Evolutionary conservation across 192 early-diverging fungal species (phyloP).

Genomic region (Entrophospora sp.): DNA sequence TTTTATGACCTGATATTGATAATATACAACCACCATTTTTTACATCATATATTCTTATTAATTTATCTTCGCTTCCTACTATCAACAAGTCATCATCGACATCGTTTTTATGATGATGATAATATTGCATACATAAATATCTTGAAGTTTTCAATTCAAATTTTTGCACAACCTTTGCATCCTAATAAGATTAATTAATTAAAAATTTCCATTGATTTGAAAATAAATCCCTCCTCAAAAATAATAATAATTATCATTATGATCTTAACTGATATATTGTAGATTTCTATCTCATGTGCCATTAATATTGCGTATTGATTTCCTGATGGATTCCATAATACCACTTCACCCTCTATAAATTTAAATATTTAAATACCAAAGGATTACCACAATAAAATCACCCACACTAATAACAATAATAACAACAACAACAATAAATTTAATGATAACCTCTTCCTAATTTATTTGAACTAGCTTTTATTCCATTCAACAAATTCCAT

Average conservation of each 20-base stretch:
- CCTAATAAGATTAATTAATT: background rate
- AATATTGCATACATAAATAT: conserved; percentile 28
- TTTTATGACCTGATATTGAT: conserved; percentile 36
- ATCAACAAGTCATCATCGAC: conserved; percentile 39
- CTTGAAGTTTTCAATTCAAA: conserved; percentile 23
- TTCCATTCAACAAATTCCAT: conserved; percentile 73
- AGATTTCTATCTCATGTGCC: conserved; percentile 43
- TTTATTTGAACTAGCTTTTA: conserved; percentile 51
- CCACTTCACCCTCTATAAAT: conserved; percentile 39
- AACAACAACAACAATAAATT: too few species aligned
- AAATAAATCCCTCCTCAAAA: too few species aligned
- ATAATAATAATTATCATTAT: too few species aligned
- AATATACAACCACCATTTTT: conserved; percentile 35
- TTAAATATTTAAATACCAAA: conserved; percentile 7
- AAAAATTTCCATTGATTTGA: too few species aligned
- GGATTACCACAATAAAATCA: background rate
- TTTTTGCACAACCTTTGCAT: background rate
- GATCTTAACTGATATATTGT: conserved; percentile 50
- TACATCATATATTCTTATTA: conserved; percentile 42
- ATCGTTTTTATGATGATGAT: conserved; percentile 26
- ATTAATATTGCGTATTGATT: conserved; percentile 52
- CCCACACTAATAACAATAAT: too few species aligned
- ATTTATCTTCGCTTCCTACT: conserved; percentile 54
- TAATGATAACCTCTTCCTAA: conserved; percentile 37
- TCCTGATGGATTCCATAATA: conserved; percentile 47